phyloP scores from a whole-genome alignment of 129 eudicot genomes.

The Helianthus tuberosus region DNA sequence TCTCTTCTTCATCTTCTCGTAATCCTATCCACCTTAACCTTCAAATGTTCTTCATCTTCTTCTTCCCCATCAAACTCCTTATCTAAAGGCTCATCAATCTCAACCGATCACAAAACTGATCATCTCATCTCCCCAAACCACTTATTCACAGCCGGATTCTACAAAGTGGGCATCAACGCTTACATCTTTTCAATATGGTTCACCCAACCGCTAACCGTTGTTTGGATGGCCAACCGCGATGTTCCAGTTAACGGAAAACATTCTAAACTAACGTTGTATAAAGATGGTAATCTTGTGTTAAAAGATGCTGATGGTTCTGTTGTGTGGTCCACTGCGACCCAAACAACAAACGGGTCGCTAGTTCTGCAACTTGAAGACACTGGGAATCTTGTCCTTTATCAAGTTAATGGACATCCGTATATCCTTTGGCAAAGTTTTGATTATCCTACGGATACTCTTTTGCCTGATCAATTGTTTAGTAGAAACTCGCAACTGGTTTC shows the following conservation, averaged over 20 bases:
- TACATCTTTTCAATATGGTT: conserved; percentile 52
- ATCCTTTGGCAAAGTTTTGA: conserved; percentile 57
- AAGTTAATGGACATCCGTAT: neutral
- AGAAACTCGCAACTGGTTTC: conserved; percentile 34
- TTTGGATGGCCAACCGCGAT: conserved; percentile 62
- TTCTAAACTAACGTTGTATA: conserved; percentile 29
- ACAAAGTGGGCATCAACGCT: conserved; percentile 50
- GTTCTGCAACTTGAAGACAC: conserved; percentile 28
- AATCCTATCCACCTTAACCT: conserved; percentile 10
- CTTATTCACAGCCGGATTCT: conserved; percentile 48
- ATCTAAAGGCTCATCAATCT: conserved; percentile 37
- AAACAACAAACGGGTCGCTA: conserved; percentile 10
- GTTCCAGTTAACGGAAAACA: conserved; percentile 49
- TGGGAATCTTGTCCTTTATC: conserved; percentile 46
- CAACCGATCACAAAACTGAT: conserved; percentile 18
- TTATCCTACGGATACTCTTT: conserved; percentile 55
- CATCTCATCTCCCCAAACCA: conserved; percentile 33
- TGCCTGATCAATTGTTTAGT: conserved; percentile 45
- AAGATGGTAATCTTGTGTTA: conserved; percentile 45
- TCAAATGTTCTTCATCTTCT: no score
- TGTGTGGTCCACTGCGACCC: conserved; percentile 42
- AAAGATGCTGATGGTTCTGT: conserved; percentile 34
- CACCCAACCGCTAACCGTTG: conserved; percentile 31
- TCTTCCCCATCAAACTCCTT: conserved; percentile 4
- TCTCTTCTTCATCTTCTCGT: conserved; percentile 17